Evolutionary conservation across 192 early-diverging fungal species (phyloP), one percentile per base, ranked within the genome.

Genomic region (Coemansia sp.): DNA sequence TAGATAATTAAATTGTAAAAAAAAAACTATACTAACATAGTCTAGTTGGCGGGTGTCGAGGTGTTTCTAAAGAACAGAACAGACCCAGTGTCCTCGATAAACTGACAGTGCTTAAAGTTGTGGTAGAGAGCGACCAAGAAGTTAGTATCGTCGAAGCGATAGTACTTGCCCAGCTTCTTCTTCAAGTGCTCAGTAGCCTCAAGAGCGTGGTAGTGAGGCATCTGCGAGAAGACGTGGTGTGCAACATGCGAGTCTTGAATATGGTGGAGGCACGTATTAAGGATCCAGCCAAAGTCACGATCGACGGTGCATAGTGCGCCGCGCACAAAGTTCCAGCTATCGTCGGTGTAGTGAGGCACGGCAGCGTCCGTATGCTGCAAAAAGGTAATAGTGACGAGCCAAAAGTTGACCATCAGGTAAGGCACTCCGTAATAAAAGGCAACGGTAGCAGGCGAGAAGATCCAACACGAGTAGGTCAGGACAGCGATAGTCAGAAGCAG

Each of bases 301-400:
- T 98, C 96, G 25, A 98, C 88, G 45, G 94, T 93, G 74, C 87
- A 89, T 50, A 95, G 84, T 5, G 95, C 95, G 62, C 97, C 97
- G 64, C 92, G 92, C 67, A 96, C 78, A 86, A 97, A 98, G 87
- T 90, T 90, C 93, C 93, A 98, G 72, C 86, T 86, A 14, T 72
- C 74, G 71, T 91, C 93, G 64, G 84, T 76, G 86, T 94, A 99
- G 76, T 97, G 94, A n/a, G 97, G 97, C 21, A 99, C 69, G 3
- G 73, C 79, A 31, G 93, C 87, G 72, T 96, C 89, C 53, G 94
- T 95, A 81, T 99, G 97, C 85, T 98, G 94, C 63, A 98, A 77
- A 75, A 85, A 98, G 7, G 96, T 98, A 74, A 98, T 98, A 63
- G 92, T 81, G n/a, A 98, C 95, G 44, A 98, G 87, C 95, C 95